A percentile compares a stretch with the other conserved stretches of the same genome.
Evolutionary conservation across 345 rosid species (phyloP).

Genomic region (Citrus glauca): DNA sequence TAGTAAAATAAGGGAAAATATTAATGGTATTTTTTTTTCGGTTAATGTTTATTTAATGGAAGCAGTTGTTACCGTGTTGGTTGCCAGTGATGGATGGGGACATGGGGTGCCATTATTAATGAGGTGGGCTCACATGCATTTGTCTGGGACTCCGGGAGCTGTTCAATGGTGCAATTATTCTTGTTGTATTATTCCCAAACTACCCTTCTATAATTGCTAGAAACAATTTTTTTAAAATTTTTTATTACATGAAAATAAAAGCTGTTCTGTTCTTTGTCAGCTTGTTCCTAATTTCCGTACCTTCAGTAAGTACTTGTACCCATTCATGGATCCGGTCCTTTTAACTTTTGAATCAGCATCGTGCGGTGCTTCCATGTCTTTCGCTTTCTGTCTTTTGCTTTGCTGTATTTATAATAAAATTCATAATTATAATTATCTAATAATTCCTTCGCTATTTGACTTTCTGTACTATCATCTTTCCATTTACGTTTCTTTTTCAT

Average conservation of each 20-base stretch:
- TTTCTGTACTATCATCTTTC: too few species aligned
- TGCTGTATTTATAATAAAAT: too few species aligned
- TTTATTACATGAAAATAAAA: conserved; percentile 2
- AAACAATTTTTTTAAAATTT: background rate
- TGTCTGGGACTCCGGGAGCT: conserved; percentile 22
- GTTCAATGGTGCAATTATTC: conserved; percentile 10
- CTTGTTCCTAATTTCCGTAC: conserved; percentile 3
- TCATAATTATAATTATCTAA: too few species aligned
- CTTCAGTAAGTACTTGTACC: background rate
- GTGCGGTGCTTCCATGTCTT: background rate
- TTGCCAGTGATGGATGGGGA: conserved; percentile 2
- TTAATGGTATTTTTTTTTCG: too few species aligned
- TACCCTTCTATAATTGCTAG: background rate
- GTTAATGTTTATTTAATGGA: background rate
- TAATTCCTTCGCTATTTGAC: too few species aligned
- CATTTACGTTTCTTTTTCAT: too few species aligned
- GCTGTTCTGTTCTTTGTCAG: conserved; percentile 13
- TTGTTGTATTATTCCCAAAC: background rate
- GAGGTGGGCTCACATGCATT: conserved; percentile 54
- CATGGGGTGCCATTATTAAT: conserved; percentile 28
- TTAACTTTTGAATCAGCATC: too few species aligned
- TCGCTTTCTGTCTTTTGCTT: background rate
- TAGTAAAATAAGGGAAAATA: too few species aligned
- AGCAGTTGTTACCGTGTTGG: conserved; percentile 2
- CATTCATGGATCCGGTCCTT: background rate